Conservation (phyloP, 495 filamentous ascomycete species). For the Pyrenula massariospora region DNA sequence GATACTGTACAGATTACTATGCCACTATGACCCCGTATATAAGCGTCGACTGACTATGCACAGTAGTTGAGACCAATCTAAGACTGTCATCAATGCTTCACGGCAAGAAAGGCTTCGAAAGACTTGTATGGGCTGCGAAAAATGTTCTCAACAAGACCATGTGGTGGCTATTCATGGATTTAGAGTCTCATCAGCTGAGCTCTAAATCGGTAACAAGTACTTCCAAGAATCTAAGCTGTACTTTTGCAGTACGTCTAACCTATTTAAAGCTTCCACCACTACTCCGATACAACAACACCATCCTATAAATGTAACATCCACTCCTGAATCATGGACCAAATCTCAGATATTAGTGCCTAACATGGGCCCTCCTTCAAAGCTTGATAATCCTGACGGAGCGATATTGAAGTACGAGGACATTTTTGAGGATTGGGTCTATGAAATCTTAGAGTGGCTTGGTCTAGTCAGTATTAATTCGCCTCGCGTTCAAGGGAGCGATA, state of each 20-base stretch:
- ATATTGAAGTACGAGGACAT: background rate
- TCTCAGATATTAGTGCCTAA: background rate
- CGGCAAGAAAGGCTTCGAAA: slow-evolving; percentile 84
- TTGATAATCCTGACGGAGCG: background rate
- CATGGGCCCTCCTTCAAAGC: background rate
- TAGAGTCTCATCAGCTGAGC: slow-evolving; percentile 25
- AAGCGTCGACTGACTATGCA: background rate
- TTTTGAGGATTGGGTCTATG: slow-evolving; percentile 47
- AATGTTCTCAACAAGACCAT: slow-evolving; percentile 63
- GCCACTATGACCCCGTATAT: background rate
- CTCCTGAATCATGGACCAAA: background rate
- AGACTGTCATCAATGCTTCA: slow-evolving; percentile 71
- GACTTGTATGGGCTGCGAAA: slow-evolving; percentile 72
- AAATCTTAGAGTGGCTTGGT: slow-evolving; percentile 76
- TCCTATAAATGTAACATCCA: background rate
- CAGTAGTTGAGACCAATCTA: slow-evolving; percentile 73
- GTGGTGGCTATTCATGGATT: slow-evolving; percentile 74
- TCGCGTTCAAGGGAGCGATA: slow-evolving; percentile 53
- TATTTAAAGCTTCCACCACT: background rate
- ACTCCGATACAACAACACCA: background rate
- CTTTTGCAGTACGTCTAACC: no score
- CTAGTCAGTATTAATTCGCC: slow-evolving; percentile 61
- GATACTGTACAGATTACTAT: slow-evolving; percentile 33
- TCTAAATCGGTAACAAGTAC: background rate
- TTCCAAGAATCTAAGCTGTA: slow-evolving; percentile 1